Conservation (phyloP, 352 stramenopile genomes). For the Pythium monospermum region DNA sequence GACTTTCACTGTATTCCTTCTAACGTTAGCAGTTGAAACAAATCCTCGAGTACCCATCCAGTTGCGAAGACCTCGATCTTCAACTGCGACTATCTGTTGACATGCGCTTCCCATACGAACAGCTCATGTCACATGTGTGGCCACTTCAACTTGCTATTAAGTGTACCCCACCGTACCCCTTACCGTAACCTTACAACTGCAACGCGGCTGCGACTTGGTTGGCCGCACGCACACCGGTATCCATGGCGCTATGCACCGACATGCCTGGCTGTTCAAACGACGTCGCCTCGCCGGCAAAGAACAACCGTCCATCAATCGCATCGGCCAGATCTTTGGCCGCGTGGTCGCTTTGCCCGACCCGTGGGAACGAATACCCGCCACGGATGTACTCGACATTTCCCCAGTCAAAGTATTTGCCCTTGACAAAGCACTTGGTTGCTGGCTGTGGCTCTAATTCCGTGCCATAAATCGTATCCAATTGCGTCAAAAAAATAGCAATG, state of each 20-base stretch:
- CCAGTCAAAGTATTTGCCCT: slow-evolving; percentile 77
- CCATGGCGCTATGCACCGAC: slow-evolving; percentile 77
- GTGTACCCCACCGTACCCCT: no score
- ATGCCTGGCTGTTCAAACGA: slow-evolving; percentile 79
- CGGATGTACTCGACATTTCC: slow-evolving; percentile 60
- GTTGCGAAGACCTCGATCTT: no score
- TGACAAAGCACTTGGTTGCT: slow-evolving; percentile 55
- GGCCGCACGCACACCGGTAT: slow-evolving; percentile 69
- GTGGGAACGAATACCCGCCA: slow-evolving; percentile 73
- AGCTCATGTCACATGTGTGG: no score
- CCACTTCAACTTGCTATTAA: not conserved
- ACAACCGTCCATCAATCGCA: slow-evolving; percentile 58
- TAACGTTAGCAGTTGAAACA: no score
- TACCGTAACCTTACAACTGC: not conserved
- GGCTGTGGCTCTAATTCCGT: slow-evolving; percentile 48
- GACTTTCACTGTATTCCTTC: no score
- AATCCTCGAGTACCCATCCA: no score
- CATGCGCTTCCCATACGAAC: no score
- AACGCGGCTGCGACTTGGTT: slow-evolving; percentile 45
- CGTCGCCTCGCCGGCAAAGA: slow-evolving; percentile 79
- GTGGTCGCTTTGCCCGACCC: slow-evolving; percentile 59
- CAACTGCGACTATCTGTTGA: no score
- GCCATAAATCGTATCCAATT: slow-evolving; percentile 76
- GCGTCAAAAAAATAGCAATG: slow-evolving; percentile 53
- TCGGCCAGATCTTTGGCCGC: slow-evolving; percentile 53